Evolutionary conservation across 352 stramenopile species (phyloP).

Genomic region (Plasmopara muralis): DNA sequence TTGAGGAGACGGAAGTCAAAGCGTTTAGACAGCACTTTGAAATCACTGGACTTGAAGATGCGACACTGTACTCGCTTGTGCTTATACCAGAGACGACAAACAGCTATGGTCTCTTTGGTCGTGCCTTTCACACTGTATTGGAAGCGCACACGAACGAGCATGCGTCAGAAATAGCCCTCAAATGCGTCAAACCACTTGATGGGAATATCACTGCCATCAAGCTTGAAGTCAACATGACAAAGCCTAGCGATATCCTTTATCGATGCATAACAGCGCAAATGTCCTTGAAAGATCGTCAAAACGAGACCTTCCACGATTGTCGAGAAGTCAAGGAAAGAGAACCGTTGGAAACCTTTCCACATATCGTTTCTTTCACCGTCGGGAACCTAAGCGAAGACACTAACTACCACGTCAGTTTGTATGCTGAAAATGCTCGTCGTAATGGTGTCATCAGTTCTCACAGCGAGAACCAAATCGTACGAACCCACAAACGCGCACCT

Average conservation of each 20-base stretch:
- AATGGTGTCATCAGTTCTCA: conserved; percentile 48
- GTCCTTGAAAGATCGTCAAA: neutral
- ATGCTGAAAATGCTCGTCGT: conserved; percentile 44
- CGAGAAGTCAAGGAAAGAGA: conserved; percentile 28
- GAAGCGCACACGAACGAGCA: conserved; percentile 61
- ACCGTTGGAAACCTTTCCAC: conserved; percentile 8
- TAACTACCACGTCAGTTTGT: conserved; percentile 37
- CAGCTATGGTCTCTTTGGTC: conserved; percentile 58
- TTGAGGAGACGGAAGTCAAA: conserved; percentile 1
- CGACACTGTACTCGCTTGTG: conserved; percentile 43
- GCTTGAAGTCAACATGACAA: conserved; percentile 45
- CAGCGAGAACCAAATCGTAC: conserved; percentile 15
- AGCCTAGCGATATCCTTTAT: conserved; percentile 49
- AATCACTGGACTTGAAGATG: conserved; percentile 38
- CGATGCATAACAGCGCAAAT: conserved; percentile 22
- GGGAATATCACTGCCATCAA: conserved; percentile 38
- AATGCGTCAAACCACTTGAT: conserved; percentile 19
- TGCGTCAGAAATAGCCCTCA: conserved; percentile 44
- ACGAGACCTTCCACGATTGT: conserved; percentile 11
- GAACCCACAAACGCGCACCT: conserved; percentile 43
- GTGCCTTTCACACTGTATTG: conserved; percentile 32
- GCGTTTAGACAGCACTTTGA: conserved; percentile 25
- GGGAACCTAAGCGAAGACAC: conserved; percentile 52
- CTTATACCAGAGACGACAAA: conserved; percentile 56
- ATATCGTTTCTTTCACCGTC: conserved; percentile 34